Conservation (phyloP, 176 grass and related monocot genomes). For the Stipa capillata region DNA sequence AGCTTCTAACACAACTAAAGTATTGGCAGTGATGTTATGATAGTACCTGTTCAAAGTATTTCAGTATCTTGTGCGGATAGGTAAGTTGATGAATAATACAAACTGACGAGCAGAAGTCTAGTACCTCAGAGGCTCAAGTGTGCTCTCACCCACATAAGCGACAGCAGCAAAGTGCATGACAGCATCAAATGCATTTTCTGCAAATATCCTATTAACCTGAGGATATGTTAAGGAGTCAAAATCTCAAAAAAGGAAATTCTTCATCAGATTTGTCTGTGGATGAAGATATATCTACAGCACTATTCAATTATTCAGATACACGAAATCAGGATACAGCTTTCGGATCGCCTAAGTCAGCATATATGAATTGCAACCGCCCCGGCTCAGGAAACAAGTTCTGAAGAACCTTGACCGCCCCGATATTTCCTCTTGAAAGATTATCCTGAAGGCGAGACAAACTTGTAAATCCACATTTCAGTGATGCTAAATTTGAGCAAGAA, state of each 20-base stretch:
- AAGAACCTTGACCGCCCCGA: conserved; percentile 69
- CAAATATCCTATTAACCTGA: conserved; percentile 69
- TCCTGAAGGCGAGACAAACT: conserved; percentile 19
- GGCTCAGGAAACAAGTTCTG: conserved; percentile 58
- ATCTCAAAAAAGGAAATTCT: background rate
- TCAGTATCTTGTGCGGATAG: background rate
- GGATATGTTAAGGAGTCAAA: conserved; percentile 16
- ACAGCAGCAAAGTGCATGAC: conserved; percentile 93
- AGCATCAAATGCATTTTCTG: conserved; percentile 82
- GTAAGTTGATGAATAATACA: background rate
- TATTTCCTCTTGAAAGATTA: conserved; percentile 91
- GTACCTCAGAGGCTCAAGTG: conserved; percentile 84
- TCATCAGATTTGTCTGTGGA: background rate
- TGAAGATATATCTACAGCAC: background rate
- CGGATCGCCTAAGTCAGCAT: conserved; percentile 79
- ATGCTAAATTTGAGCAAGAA: background rate
- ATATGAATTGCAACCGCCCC: conserved; percentile 74
- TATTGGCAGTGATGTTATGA: conserved; percentile 90
- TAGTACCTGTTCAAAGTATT: conserved; percentile 56
- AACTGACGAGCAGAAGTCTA: background rate
- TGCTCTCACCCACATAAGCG: conserved; percentile 86
- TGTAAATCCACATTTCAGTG: background rate
- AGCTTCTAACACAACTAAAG: conserved; percentile 72
- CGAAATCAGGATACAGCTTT: conserved; percentile 50
- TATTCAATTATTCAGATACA: background rate